These are phyloP conservation scores for Puccinellia tenuiflora DNA, from an alignment of 176 grass and related monocot species.

Conservation along the genomic window DNA sequence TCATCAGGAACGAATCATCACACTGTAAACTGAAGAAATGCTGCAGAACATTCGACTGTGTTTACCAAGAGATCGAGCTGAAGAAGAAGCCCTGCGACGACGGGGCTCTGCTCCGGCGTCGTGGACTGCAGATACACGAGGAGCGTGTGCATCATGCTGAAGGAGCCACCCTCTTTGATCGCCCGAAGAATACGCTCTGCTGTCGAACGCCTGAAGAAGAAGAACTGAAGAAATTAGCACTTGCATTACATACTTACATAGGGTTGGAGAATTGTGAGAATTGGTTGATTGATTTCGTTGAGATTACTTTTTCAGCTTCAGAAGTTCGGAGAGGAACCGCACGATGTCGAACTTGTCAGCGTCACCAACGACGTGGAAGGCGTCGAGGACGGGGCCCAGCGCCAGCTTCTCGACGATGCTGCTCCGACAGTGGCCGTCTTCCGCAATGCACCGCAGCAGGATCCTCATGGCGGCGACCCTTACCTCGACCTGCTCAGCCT, in stretches of 20 bases:
- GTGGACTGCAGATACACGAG: slow-evolving; percentile 57
- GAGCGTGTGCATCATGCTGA: slow-evolving; percentile 68
- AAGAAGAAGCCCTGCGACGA: slow-evolving; percentile 58
- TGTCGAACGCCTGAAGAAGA: slow-evolving; percentile 27
- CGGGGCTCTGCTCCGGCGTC: slow-evolving; percentile 40
- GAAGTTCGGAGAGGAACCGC: slow-evolving; percentile 45
- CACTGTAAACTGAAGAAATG: background rate
- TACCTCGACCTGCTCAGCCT: slow-evolving; percentile 36
- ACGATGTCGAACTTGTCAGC: slow-evolving; percentile 51
- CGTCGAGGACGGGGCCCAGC: slow-evolving; percentile 34
- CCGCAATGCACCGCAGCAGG: slow-evolving; percentile 38
- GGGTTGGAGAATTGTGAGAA: background rate
- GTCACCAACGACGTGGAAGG: slow-evolving; percentile 43
- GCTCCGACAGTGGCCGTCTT: slow-evolving; percentile 54
- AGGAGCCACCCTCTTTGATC: slow-evolving; percentile 45
- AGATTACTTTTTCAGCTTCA: slow-evolving; percentile 51
- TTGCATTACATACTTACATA: background rate
- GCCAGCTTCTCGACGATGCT: slow-evolving; percentile 40
- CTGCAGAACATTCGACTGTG: background rate
- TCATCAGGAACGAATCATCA: background rate
- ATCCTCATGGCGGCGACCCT: slow-evolving; percentile 42
- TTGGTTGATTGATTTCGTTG: background rate
- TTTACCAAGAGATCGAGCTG: slow-evolving; percentile 63
- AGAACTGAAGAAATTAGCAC: background rate
- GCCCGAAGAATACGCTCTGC: slow-evolving; percentile 41